These are phyloP conservation scores for Elaphomyces granulatus DNA, from an alignment of 495 filamentous ascomycete genomes.

Conservation along the genomic window DNA sequence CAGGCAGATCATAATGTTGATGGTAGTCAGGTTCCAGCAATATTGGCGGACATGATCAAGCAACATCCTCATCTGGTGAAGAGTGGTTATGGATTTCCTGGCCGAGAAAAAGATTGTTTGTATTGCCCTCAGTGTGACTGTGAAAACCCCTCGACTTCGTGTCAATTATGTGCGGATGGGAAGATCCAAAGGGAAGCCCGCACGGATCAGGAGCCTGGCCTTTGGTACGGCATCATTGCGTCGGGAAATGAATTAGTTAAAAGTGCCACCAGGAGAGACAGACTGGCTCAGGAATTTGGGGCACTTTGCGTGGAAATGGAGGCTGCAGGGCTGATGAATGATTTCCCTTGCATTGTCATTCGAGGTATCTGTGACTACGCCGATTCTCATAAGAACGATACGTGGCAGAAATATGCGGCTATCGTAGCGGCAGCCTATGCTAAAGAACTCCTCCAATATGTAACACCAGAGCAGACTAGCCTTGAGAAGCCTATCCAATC, in stretches of 20 bases:
- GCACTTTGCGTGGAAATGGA: conserved; percentile 29
- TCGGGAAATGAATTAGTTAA: conserved; percentile 26
- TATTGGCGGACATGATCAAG: conserved; percentile 8
- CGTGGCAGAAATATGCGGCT: conserved; percentile 29
- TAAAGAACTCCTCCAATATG: conserved; percentile 14
- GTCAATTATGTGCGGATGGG: conserved; percentile 6
- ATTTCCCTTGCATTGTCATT: conserved; percentile 25
- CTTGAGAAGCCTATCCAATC: too few relatives aligned
- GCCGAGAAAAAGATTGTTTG: conserved; percentile 8
- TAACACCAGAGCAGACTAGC: conserved; percentile 5
- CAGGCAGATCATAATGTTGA: conserved; percentile 5
- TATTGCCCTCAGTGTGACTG: conserved; percentile 12
- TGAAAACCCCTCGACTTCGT: conserved; percentile 7
- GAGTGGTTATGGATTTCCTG: conserved; percentile 7
- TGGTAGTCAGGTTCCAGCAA: conserved; percentile 6
- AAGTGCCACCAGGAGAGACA: conserved; percentile 5
- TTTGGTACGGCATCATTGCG: conserved; percentile 28
- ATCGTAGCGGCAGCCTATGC: conserved; percentile 23
- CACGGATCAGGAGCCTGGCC: conserved; percentile 7
- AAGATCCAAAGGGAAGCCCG: conserved; percentile 2
- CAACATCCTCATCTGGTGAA: conserved; percentile 10
- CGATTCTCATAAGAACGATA: conserved; percentile 27
- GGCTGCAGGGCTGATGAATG: conserved; percentile 29
- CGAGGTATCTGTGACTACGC: conserved; percentile 31
- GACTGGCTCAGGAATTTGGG: conserved; percentile 1